Percentiles rank a stretch among this genome's conserved stretches.
Evolutionary conservation across 2,329 filamentous ascomycete genomes (phyloP).

Genomic region (Hymenoscyphus fructigenus): DNA sequence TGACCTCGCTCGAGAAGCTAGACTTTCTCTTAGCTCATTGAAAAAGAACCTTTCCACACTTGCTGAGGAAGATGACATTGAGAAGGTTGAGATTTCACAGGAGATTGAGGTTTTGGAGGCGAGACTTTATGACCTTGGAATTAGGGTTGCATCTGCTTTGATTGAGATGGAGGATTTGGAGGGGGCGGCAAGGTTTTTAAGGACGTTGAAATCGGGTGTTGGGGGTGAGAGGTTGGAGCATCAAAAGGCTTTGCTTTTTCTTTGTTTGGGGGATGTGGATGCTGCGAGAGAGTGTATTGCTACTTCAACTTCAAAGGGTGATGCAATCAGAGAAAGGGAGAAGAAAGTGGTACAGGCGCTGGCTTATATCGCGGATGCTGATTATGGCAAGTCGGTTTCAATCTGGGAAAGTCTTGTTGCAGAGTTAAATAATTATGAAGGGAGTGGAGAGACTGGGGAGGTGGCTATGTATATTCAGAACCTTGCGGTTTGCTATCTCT

Average conservation of each 20-base stretch:
- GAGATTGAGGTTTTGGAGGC: constrained; percentile 66
- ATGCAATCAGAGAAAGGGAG: constrained; percentile 32
- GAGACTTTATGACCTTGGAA: constrained; percentile 72
- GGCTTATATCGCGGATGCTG: constrained; percentile 74
- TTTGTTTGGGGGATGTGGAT: constrained; percentile 75
- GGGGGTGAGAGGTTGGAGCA: constrained; percentile 43
- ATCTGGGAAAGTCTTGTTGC: constrained; percentile 58
- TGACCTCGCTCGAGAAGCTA: constrained; percentile 78
- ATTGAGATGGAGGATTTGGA: constrained; percentile 87
- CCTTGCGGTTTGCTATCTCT: constrained; percentile 78
- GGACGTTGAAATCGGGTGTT: constrained; percentile 48
- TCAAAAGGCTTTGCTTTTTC: constrained; percentile 65
- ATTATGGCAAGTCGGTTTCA: constrained; percentile 62
- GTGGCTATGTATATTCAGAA: constrained; percentile 80
- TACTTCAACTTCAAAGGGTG: neutral
- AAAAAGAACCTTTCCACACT: constrained; percentile 28
- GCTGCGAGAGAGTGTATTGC: constrained; percentile 59
- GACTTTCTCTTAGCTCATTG: constrained; percentile 56
- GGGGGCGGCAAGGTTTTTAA: constrained; percentile 73
- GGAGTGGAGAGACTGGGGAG: constrained; percentile 34
- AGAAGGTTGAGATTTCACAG: constrained; percentile 10
- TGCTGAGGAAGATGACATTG: constrained; percentile 1
- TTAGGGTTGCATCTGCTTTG: constrained; percentile 63
- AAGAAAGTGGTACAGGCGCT: constrained; percentile 62
- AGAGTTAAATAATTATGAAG: constrained; percentile 2